Base-by-base conservation (phyloP, 2,329 filamentous ascomycete species). In the Curvularia spicifera region DNA sequence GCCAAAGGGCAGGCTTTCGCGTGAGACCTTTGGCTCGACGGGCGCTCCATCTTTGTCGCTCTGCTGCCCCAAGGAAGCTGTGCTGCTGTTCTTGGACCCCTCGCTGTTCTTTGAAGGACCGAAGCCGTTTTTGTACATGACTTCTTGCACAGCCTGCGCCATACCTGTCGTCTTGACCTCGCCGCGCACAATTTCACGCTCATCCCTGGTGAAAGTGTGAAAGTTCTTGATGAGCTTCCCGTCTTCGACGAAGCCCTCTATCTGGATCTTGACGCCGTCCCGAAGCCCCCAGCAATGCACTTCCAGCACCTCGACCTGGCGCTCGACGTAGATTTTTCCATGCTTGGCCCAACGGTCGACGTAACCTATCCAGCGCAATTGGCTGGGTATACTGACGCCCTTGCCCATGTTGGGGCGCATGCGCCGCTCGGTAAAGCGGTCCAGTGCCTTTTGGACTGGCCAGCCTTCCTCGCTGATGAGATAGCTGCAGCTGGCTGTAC, bases 351-450 rank as follows among this genome's bases (percentile, higher is more conserved):
- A 97, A 12, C 90, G 85, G 70, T 97, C 90, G 9, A 97, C 91
- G 72, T 99, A 99, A 29, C 84, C 83, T 18, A 99, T 83, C 85
- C 91, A 97, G 9, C 95, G 85, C 59, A 96, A 77, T 76, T 99
- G 95, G 65, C 92, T 97, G 0, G 93, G 93, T 46, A 99, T 99
- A 33, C 91, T 95, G 24, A 99, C 89, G 4, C 95, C 95, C 1
- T 88, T 85, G 1, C 94, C 95, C 73, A 97, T 98, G 18, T 89
- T 88, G 2, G 91, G 90, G 48, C 93, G 82, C 95, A 99, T 99
- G 28, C 95, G 85, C 50, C 92, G 81, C 70, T 93, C 87, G 0
- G 95, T 99, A 70, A 91, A 91, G 18, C 86, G 79, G 56, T 84
- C 79, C 59, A 91, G 76, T 0, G 89, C 89, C 64, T 89, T 86